Base-by-base conservation (phyloP, 2,329 filamentous ascomycete genomes). In the Zymoseptoria ardabiliae region DNA sequence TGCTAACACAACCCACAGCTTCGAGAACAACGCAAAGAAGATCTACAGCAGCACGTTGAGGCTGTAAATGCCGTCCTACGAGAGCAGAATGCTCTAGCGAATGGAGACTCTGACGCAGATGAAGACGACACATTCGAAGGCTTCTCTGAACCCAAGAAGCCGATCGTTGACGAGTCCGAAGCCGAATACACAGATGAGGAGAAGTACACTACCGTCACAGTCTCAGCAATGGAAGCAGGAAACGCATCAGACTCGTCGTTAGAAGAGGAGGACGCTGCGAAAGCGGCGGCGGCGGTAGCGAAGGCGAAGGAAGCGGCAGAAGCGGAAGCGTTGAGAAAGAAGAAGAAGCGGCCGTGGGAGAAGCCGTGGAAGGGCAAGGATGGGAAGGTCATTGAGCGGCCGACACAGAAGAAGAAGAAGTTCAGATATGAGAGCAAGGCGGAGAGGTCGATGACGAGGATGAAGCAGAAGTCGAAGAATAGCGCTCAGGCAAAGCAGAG, bases 101-200 rank as follows among this genome's bases (percentile, higher is more conserved):
- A 59, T 25, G 61, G 65, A 4, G 69, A 70, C 10, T 68, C 63
- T 7, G 58, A 63, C 11, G 69, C 72, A 11, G 66, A 65, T 7
- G 75, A 77, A 3, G 74, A 63, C 17, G 61, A 64, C 22, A 61
- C 63, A 8, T 67, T 62, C 53, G 58, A 56, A 6, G 68, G 64
- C 0, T 62, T 66, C n/a, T 63, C 64, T 8, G 61, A 59, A 13
- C 19, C 53, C 25, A 56, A 57, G 23, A 57, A 58, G 35, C 59
- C 62, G 55, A 62, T 22, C 49, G 50, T n/a, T 35, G 49, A 4
- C 8, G 30, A 21, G 57, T 62, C 59, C 66, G 89, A 96, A 72
- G 91, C 93, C 66, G 91, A 97, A 74, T 99, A 97, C 76, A 84
- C 97, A 65, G 94, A 99, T 73, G 94, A 97, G 73, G 93, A 97